Evolutionary conservation across 2,329 filamentous ascomycete genomes (phyloP), one percentile per base, ranked within the genome.

Genomic region (Aureobasidium sp.): DNA sequence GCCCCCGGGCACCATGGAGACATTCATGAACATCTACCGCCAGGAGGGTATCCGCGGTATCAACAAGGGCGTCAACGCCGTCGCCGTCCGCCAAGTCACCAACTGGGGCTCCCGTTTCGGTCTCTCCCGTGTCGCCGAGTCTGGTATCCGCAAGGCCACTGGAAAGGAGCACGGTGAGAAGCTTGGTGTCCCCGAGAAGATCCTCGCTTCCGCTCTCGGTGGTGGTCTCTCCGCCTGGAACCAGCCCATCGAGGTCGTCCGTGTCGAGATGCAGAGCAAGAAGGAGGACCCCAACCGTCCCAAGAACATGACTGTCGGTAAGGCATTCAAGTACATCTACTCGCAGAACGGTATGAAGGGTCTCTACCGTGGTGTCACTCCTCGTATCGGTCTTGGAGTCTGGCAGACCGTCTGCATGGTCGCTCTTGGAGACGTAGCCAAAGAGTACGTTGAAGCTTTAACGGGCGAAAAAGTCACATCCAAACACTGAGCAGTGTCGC

Each of bases 391-490:
- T 70, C 87, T 99, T 67, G 88, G 94, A 74, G 85, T 99, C 80
- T 99, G 94, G 94, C 94, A 99, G 84, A 99, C 94, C 66, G 89
- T 99, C 73, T 99, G 94, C 84, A 99, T 99, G 94, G 94, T 99
- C 79, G 94, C 93, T 73, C 83, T 97, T 77, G 94, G 94, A 79
- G 94, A 97, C 80, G 84, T 84, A 72, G 84, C 84, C 65, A 87
- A 87, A 74, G 84, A 87, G 70, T 77, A 79, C 69, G 84, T 87
- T 66, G 84, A 86, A 77, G 85, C 84, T 76, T 73, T 84, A 69
- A 87, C 84, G 42, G 84, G 84, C 68, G 84, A 87, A 39, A 70
- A 75, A 64, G 84, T 86, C 69, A 86, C 83, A 64, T 84, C 84
- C 45, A 87, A 87, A 79, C 84, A 87, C 76, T 86, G 27, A 58